Evolutionary conservation across 2,329 filamentous ascomycete species (phyloP).

Genomic region (Aspergillus sojae): DNA sequence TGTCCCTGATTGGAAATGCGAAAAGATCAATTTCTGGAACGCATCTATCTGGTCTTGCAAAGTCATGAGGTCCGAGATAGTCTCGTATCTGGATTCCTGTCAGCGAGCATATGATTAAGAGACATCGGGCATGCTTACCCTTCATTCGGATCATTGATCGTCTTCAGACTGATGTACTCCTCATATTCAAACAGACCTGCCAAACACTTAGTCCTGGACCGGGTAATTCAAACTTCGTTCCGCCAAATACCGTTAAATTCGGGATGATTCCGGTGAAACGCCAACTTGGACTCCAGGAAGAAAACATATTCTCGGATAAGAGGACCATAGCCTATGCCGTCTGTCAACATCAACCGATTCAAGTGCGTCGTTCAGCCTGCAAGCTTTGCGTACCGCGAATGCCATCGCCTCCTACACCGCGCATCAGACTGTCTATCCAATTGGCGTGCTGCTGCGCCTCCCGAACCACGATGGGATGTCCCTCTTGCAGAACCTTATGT

Average conservation of each 20-base stretch:
- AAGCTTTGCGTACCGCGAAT: slow-evolving; percentile 65
- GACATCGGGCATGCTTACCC: slow-evolving; percentile 58
- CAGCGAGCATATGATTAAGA: slow-evolving; percentile 17
- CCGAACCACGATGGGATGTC: slow-evolving; percentile 81
- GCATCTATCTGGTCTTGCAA: slow-evolving; percentile 97
- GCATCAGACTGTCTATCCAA: slow-evolving; percentile 91
- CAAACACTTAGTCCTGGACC: slow-evolving; percentile 6
- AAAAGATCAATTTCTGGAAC: slow-evolving; percentile 98
- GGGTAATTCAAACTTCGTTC: background rate
- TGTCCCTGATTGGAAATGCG: slow-evolving; percentile 85
- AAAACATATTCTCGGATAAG: slow-evolving; percentile 96
- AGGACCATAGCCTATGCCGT: slow-evolving; percentile 70
- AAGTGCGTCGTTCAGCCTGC: background rate
- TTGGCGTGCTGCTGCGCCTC: slow-evolving; percentile 86
- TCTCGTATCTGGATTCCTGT: slow-evolving; percentile 66
- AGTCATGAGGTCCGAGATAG: slow-evolving; percentile 93
- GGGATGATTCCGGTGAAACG: slow-evolving; percentile 94
- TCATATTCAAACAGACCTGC: slow-evolving; percentile 90
- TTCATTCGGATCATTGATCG: slow-evolving; percentile 98
- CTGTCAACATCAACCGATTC: slow-evolving; percentile 15
- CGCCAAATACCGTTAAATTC: slow-evolving; percentile 81
- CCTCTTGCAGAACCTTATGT: slow-evolving; percentile 96
- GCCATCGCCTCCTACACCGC: slow-evolving; percentile 80
- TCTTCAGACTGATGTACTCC: slow-evolving; percentile 96
- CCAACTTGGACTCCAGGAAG: slow-evolving; percentile 89